phyloP scores from a whole-genome alignment of 768 basidiomycete genomes.

The Boletus barrowsii region DNA sequence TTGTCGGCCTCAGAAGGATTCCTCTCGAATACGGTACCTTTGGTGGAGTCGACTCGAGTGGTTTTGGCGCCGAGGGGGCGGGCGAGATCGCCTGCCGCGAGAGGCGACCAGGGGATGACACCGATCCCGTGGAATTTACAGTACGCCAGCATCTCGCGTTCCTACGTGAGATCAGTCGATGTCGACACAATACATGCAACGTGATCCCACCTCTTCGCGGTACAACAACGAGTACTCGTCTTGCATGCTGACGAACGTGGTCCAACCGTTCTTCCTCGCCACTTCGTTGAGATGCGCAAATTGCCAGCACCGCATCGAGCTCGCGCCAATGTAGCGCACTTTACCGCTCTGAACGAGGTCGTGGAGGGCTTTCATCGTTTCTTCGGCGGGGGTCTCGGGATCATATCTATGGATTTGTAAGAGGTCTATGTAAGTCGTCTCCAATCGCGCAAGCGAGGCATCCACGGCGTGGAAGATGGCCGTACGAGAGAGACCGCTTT shows the following conservation, averaged over 20 bases:
- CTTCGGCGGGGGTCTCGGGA: constrained; percentile 33
- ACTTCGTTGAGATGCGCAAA: constrained; percentile 43
- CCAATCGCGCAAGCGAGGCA: constrained; percentile 35
- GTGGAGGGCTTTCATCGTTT: constrained; percentile 51
- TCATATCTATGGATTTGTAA: constrained; percentile 47
- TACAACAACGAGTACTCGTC: constrained; percentile 48
- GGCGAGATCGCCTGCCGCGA: constrained; percentile 38
- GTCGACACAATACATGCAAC: too few species aligned
- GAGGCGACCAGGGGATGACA: constrained; percentile 49
- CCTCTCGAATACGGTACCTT: constrained; percentile 22
- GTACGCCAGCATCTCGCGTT: constrained; percentile 44
- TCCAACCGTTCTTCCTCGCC: constrained; percentile 45
- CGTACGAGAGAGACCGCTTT: constrained; percentile 32
- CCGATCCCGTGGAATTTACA: constrained; percentile 50
- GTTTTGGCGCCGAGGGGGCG: constrained; percentile 34
- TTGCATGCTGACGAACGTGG: constrained; percentile 56
- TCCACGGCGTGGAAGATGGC: constrained; percentile 38
- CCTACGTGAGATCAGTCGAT: constrained; percentile 25
- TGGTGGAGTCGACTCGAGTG: constrained; percentile 1
- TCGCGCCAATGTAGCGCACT: constrained; percentile 49
- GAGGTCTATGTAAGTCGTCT: constrained; percentile 37
- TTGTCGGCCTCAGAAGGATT: constrained; percentile 28
- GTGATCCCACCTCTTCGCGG: constrained; percentile 40
- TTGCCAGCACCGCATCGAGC: constrained; percentile 46
- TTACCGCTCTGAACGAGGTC: constrained; percentile 47